Percentiles rank a stretch among this genome's conserved stretches.
These are phyloP conservation scores for Talaromyces islandicus DNA, from an alignment of 2,329 filamentous ascomycete species.

Conservation along the genomic window DNA sequence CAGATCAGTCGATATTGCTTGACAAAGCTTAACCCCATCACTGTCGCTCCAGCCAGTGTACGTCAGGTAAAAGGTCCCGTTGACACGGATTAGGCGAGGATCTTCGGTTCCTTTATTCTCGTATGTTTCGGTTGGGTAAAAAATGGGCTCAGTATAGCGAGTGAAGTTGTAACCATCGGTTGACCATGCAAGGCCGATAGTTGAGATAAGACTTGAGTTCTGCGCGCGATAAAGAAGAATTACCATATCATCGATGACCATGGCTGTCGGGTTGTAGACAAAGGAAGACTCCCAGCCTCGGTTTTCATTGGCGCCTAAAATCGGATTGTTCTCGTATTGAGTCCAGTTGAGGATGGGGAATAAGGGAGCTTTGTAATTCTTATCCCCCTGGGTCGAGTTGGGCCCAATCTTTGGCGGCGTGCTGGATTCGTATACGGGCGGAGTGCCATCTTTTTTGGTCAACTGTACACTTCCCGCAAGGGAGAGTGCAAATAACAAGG, in stretches of 20 bases:
- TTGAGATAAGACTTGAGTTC: constrained; percentile 24
- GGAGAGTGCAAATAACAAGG: neutral
- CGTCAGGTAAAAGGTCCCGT: constrained; percentile 33
- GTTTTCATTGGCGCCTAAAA: constrained; percentile 15
- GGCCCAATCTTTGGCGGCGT: constrained; percentile 10
- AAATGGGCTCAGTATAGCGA: constrained; percentile 24
- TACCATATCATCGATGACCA: constrained; percentile 19
- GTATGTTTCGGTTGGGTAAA: constrained; percentile 27
- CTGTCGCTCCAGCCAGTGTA: constrained; percentile 29
- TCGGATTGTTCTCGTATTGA: constrained; percentile 19
- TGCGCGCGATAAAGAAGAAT: constrained; percentile 34
- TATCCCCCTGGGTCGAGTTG: constrained; percentile 17
- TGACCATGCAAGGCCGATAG: constrained; percentile 32
- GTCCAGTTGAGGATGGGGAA: constrained; percentile 23
- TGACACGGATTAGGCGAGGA: constrained; percentile 28
- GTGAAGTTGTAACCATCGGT: constrained; percentile 30
- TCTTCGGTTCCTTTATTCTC: constrained; percentile 31
- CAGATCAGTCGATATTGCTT: constrained; percentile 32
- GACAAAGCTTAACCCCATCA: constrained; percentile 25
- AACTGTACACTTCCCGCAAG: neutral
- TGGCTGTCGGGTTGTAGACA: constrained; percentile 18
- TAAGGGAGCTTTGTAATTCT: constrained; percentile 18
- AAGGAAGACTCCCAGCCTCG: constrained; percentile 16
- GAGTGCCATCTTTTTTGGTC: neutral
- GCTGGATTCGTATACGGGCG: neutral